A percentile compares a stretch with the other conserved stretches of the same genome.
Evolutionary conservation across 2,329 filamentous ascomycete genomes (phyloP).

Genomic region (Alternaria panax): DNA sequence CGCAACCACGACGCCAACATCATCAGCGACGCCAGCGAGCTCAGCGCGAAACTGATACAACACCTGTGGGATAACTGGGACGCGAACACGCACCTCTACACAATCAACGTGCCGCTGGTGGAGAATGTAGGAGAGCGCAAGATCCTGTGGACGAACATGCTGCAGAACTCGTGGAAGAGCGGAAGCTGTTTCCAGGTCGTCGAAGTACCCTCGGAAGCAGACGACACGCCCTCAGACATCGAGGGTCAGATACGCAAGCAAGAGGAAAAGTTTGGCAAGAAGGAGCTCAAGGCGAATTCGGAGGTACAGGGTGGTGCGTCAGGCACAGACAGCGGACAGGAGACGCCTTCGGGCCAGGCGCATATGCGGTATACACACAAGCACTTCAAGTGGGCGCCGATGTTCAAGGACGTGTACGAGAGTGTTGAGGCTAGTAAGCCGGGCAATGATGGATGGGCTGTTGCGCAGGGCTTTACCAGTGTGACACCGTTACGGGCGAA

Average conservation of each 20-base stretch:
- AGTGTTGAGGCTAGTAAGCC: slow-evolving; percentile 81
- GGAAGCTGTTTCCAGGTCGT: slow-evolving; percentile 87
- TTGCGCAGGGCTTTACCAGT: slow-evolving; percentile 86
- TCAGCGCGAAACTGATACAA: slow-evolving; percentile 80
- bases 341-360: slow-evolving; percentile 38
- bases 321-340: slow-evolving; percentile 38
- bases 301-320: slow-evolving; percentile 24
- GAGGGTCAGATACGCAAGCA: slow-evolving; percentile 77
- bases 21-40: slow-evolving; percentile 77
- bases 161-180: slow-evolving; percentile 90
- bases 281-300: slow-evolving; percentile 40
- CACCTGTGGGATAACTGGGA: slow-evolving; percentile 78
- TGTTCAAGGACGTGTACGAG: slow-evolving; percentile 84
- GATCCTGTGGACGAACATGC: slow-evolving; percentile 82
- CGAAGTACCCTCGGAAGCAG: slow-evolving; percentile 67
- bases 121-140: slow-evolving; percentile 75
- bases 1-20: slow-evolving; percentile 82
- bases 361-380: slow-evolving; percentile 71
- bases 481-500: slow-evolving; percentile 91
- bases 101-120: slow-evolving; percentile 86
- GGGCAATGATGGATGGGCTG: slow-evolving; percentile 92
- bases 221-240: slow-evolving; percentile 68
- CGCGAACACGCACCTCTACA: slow-evolving; percentile 79
- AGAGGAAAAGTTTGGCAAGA: slow-evolving; percentile 58
- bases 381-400: slow-evolving; percentile 94